These are phyloP conservation scores for Cryptococcus neoformans DNA, from an alignment of 1,284 basidiomycete genomes.

Conservation along the genomic window DNA sequence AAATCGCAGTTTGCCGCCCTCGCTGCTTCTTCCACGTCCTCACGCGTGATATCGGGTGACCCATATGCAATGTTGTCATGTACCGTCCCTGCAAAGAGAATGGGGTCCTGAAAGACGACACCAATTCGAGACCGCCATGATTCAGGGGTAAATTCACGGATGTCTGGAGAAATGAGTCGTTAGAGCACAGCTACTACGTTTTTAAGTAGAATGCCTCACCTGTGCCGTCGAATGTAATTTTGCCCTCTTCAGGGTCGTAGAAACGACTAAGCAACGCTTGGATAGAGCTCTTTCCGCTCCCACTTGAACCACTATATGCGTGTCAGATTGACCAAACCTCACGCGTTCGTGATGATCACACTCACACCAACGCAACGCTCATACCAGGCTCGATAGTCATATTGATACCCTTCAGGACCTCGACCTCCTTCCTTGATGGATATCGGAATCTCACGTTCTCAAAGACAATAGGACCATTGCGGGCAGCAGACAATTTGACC, in stretches of 20 bases:
- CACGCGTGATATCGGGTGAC: constrained; percentile 34
- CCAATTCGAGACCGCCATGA: constrained; percentile 87
- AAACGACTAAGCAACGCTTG: constrained; percentile 85
- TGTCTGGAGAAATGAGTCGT: constrained; percentile 20
- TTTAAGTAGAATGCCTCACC: constrained; percentile 52
- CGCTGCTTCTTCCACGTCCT: constrained; percentile 40
- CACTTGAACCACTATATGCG: constrained; percentile 68
- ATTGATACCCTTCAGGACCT: constrained; percentile 73
- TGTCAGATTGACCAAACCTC: constrained; percentile 2
- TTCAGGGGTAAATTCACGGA: constrained; percentile 66
- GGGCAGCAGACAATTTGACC: constrained; percentile 20
- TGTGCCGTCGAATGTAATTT: constrained; percentile 78
- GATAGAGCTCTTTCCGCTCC: constrained; percentile 87
- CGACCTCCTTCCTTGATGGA: constrained; percentile 72
- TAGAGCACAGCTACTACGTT: too few relatives aligned
- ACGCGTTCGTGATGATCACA: constrained; percentile 14
- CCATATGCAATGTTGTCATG: constrained; percentile 66
- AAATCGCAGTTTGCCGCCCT: constrained; percentile 47
- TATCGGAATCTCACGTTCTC: constrained; percentile 81
- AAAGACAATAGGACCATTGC: constrained; percentile 69
- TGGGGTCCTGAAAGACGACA: constrained; percentile 56
- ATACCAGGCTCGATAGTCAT: constrained; percentile 76
- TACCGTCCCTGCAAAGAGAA: constrained; percentile 77
- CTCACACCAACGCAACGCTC: constrained; percentile 87
- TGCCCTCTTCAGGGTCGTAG: constrained; percentile 84